Percentiles rank a stretch among this genome's conserved stretches.
Evolutionary conservation across 2,329 filamentous ascomycete species (phyloP).

Genomic region (Verticillium nubilum): DNA sequence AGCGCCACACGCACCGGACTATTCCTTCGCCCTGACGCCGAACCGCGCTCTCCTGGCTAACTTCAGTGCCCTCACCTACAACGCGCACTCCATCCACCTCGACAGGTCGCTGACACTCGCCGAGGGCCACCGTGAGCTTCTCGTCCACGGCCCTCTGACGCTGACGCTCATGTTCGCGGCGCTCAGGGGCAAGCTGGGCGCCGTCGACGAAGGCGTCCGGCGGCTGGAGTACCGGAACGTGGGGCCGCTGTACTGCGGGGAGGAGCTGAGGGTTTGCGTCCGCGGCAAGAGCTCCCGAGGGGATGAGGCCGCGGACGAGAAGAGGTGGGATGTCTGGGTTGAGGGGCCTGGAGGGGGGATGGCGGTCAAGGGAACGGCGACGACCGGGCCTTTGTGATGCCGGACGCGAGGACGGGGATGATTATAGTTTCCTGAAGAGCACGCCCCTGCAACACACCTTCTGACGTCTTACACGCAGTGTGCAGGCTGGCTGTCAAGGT

Average conservation of each 20-base stretch:
- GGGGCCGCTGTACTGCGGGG: slow-evolving; percentile 71
- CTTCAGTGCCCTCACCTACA: slow-evolving; percentile 87
- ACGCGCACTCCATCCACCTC: slow-evolving; percentile 87
- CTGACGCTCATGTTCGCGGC: slow-evolving; percentile 71
- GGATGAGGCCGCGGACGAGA: slow-evolving; percentile 21
- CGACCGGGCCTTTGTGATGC: slow-evolving; percentile 10
- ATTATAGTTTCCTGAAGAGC: too few relatives aligned
- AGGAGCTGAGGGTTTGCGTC: slow-evolving; percentile 66
- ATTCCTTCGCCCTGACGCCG: slow-evolving; percentile 53
- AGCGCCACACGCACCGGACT: slow-evolving; percentile 29
- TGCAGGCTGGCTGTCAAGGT: too few relatives aligned
- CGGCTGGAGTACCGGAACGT: slow-evolving; percentile 75
- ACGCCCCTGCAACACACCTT: too few relatives aligned
- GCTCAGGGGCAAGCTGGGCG: slow-evolving; percentile 30
- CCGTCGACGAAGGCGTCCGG: slow-evolving; percentile 28
- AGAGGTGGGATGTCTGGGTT: slow-evolving; percentile 59
- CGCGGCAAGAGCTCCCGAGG: slow-evolving; percentile 33
- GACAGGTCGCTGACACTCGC: slow-evolving; percentile 64
- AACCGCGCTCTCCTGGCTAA: slow-evolving; percentile 73
- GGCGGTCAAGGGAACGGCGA: slow-evolving; percentile 53
- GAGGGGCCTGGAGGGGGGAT: slow-evolving; percentile 56
- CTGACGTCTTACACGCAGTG: too few relatives aligned
- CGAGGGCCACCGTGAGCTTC: slow-evolving; percentile 69
- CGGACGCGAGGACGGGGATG: too few relatives aligned
- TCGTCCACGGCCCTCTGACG: slow-evolving; percentile 84